These are phyloP conservation scores for Fusarium sp. DNA, from an alignment of 2,329 filamentous ascomycete species.

Conservation along the genomic window DNA sequence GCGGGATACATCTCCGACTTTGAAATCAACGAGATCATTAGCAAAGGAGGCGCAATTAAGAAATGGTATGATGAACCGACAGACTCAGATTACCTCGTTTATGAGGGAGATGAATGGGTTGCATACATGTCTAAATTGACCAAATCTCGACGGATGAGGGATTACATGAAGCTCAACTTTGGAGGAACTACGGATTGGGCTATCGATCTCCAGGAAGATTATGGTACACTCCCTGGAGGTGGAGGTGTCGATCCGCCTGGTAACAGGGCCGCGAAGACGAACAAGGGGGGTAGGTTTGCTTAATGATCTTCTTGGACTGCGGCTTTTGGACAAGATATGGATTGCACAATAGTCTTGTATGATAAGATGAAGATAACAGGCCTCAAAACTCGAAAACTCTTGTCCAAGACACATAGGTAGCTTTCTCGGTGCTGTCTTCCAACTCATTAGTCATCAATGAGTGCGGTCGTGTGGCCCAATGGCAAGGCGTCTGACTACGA, in stretches of 20 bases:
- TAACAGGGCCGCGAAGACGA: no score
- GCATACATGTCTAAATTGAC: not conserved
- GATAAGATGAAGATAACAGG: no score
- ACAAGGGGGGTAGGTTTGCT: no score
- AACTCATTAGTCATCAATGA: conserved; percentile 11
- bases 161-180: not conserved
- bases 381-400: no score
- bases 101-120: not conserved
- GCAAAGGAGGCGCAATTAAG: not conserved
- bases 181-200: not conserved
- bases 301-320: no score
- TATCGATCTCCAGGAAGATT: not conserved
- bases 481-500: conserved; percentile 39
- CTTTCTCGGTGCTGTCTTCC: rapidly evolving
- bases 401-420: not conserved
- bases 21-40: not conserved
- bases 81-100: not conserved
- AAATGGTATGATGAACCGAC: not conserved
- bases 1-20: not conserved
- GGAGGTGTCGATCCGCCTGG: no score
- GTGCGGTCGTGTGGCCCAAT: conserved; percentile 31
- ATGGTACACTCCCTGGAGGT: not conserved
- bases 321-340: no score
- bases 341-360: no score
- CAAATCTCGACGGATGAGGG: not conserved